Base-by-base conservation (phyloP, 1,139 yeast species). In the Pichia sp. region DNA sequence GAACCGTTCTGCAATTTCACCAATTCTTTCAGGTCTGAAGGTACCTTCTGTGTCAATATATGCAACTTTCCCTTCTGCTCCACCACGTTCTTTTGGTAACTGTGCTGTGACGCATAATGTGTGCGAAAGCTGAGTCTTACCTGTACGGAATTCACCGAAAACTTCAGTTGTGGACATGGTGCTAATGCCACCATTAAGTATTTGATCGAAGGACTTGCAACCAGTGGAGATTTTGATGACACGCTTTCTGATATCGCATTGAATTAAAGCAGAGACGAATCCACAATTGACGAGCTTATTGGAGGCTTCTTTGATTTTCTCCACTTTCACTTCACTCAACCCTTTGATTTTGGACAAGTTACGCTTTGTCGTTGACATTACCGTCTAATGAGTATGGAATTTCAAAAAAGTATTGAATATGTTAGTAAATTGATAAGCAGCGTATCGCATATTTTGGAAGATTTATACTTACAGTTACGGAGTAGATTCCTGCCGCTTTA, bases 81-180 rank as follows among this genome's bases (percentile, higher is more conserved):
- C 81, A 5, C 80, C 80, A 58, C 68, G 53, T 5, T 59, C 61
- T 37, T 56, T 64, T 7, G 79, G 77, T 29, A 74, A 51, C 48
- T 74, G 82, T 3, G 78, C 63, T 1, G 79, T 68, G 3, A 74
- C 78, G 52, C 81, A 74, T 33, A 74, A 52, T 0, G 80, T 74
- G 45, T 74, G 80, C 2, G 78, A 70, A 53, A 74, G 53, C 48
- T 74, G 80, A 7, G 79, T 73, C 51, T 74, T 74, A 34, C 80
- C 80, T 43, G 79, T 73, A 39, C 81, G 59, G 46, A 71, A 74
- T 48, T 74, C 81, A 3, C 81, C 81, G 58, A 72, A 74, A 1
- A 74, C 81, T 48, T 74, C 81, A 0, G 77, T 72, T 23, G 74
- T 66, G 35, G 77, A 68, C 80, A 74, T 74, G 0, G 80, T 70